Percentiles rank a stretch among this genome's conserved stretches.
phyloP scores from a whole-genome alignment of 2,329 filamentous ascomycete species.

The Pseudohalonectria lignicola region DNA sequence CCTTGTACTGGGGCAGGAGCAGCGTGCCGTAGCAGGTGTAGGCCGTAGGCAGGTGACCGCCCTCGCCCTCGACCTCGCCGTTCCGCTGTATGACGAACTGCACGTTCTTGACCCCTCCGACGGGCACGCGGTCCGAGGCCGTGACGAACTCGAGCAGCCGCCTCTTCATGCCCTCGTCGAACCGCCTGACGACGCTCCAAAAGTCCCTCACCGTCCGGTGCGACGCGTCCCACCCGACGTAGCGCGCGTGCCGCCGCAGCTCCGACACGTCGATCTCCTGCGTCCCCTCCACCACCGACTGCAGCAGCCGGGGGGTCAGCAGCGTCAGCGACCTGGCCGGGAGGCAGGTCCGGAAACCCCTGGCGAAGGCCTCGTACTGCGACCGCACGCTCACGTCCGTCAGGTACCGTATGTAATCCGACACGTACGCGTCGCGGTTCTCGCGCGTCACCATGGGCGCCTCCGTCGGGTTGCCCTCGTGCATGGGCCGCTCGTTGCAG shows the following conservation, averaged over 20 bases:
- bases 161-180: conserved; percentile 57
- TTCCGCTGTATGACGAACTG: conserved; percentile 78
- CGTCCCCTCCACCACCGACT: conserved; percentile 71
- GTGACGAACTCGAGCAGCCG: conserved; percentile 89
- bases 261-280: conserved; percentile 69
- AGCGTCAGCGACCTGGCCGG: conserved; percentile 59
- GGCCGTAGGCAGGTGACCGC: conserved; percentile 64
- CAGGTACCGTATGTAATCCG: conserved; percentile 76
- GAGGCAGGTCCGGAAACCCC: conserved; percentile 70
- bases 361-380: conserved; percentile 71
- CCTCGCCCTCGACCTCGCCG: conserved; percentile 45
- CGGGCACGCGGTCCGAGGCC: conserved; percentile 79
- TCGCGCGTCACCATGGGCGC: conserved; percentile 67
- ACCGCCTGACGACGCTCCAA: conserved; percentile 68
- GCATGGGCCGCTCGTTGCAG: conserved; percentile 6
- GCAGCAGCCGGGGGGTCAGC: conserved; percentile 60
- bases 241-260: conserved; percentile 60
- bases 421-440: conserved; percentile 69
- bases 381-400: conserved; percentile 65
- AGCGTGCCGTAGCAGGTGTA: conserved; percentile 91
- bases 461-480: conserved; percentile 33
- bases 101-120: conserved; percentile 72
- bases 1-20: conserved; percentile 71
- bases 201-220: conserved; percentile 68
- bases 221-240: conserved; percentile 66